Percentiles rank a stretch among this genome's conserved stretches.
Evolutionary conservation across 352 stramenopile species (phyloP).

Genomic region (Phytophthora megakarya): DNA sequence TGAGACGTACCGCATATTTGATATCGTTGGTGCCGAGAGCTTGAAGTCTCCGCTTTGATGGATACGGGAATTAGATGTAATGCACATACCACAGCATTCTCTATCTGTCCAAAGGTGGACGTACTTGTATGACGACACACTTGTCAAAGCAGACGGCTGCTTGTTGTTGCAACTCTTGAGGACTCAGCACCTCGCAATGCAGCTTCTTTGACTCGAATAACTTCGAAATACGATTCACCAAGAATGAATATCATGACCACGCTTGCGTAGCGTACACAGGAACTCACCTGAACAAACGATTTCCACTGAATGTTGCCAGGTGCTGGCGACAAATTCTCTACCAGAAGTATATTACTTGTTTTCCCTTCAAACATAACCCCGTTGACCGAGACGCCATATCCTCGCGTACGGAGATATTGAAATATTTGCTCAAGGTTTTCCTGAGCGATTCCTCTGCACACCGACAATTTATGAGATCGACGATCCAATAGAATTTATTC

Average conservation of each 20-base stretch:
- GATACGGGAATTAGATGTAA: neutral
- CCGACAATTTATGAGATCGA: neutral
- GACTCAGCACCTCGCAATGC: constrained; percentile 34
- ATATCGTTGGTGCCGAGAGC: constrained; percentile 11
- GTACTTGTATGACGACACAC: constrained; percentile 41
- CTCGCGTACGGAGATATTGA: constrained; percentile 32
- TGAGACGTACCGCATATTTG: constrained; percentile 23
- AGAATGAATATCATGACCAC: neutral
- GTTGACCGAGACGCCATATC: constrained; percentile 28
- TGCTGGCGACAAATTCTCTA: constrained; percentile 19
- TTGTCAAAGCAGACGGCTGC: constrained; percentile 42
- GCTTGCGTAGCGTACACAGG: neutral
- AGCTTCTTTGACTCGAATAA: constrained; percentile 38
- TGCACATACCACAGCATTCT: neutral
- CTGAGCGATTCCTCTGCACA: constrained; percentile 25
- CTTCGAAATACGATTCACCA: constrained; percentile 4
- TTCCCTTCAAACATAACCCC: constrained; percentile 22
- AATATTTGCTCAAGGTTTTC: constrained; percentile 22
- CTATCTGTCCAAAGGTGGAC: neutral
- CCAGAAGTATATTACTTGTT: neutral
- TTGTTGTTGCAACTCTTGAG: constrained; percentile 32
- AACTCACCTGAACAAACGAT: constrained; percentile 25
- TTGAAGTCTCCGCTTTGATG: constrained; percentile 32
- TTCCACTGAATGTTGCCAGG: constrained; percentile 33
- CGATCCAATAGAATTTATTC: neutral